Conservation (phyloP, 352 stramenopile genomes). For the Globisporangium paroecandrum region DNA sequence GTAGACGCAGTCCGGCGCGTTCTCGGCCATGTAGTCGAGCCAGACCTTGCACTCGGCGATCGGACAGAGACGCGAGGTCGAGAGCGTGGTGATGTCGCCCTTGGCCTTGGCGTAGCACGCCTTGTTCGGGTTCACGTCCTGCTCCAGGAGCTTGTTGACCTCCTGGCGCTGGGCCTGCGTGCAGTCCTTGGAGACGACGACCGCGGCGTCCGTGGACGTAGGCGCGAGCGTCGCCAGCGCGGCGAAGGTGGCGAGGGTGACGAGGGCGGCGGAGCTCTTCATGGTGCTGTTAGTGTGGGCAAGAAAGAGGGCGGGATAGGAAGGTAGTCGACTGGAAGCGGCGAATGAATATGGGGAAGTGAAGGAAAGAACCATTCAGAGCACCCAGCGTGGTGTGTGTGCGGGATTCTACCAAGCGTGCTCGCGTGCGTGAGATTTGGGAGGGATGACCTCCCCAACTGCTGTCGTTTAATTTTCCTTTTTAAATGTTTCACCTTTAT, state of each 20-base stretch:
- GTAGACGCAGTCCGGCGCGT: slow-evolving; percentile 57
- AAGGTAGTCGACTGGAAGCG: slow-evolving; percentile 20
- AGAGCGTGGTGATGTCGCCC: slow-evolving; percentile 46
- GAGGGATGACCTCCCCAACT: slow-evolving; percentile 1
- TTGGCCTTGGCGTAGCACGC: slow-evolving; percentile 46
- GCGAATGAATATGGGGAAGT: slow-evolving; percentile 20
- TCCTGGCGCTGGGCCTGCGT: slow-evolving; percentile 43
- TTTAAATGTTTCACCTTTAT: background rate
- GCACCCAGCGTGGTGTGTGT: slow-evolving; percentile 1
- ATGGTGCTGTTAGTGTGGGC: slow-evolving; percentile 18
- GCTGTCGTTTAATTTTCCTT: background rate
- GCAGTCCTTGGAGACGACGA: slow-evolving; percentile 41
- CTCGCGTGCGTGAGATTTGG: background rate
- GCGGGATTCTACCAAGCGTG: background rate
- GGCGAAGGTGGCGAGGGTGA: slow-evolving; percentile 12
- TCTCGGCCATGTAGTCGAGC: slow-evolving; percentile 54
- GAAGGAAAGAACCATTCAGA: slow-evolving; percentile 12
- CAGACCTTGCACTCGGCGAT: slow-evolving; percentile 45
- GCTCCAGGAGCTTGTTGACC: slow-evolving; percentile 57
- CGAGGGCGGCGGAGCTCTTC: slow-evolving; percentile 29
- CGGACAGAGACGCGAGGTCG: slow-evolving; percentile 50
- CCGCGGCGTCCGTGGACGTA: slow-evolving; percentile 10
- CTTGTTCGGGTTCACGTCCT: slow-evolving; percentile 55
- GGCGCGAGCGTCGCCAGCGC: slow-evolving; percentile 14
- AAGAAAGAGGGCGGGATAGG: background rate